Percentiles rank a stretch among this genome's conserved stretches.
phyloP scores from a whole-genome alignment of 495 filamentous ascomycete species.

The Chlorociboria aeruginascens region DNA sequence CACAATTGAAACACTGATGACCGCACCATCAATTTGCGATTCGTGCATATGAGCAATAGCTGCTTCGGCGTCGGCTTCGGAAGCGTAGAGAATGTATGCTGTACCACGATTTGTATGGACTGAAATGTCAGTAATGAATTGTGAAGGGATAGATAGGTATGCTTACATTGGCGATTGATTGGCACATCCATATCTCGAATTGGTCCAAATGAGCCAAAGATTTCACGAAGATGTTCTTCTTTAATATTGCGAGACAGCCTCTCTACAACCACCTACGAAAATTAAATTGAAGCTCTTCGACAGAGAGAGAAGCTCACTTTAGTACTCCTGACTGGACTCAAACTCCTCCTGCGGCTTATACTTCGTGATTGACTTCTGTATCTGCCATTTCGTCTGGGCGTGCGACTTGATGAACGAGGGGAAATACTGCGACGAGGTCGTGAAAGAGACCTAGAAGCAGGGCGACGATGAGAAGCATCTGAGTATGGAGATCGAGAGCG shows the following conservation, averaged over 20 bases:
- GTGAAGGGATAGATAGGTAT: not conserved
- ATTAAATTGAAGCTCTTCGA: conserved; percentile 2
- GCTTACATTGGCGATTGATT: conserved; percentile 72
- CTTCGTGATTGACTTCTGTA: conserved; percentile 29
- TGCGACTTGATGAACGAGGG: conserved; percentile 32
- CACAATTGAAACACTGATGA: conserved; percentile 87
- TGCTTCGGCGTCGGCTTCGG: conserved; percentile 67
- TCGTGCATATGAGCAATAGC: conserved; percentile 98
- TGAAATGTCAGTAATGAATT: conserved; percentile 25
- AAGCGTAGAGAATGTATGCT: conserved; percentile 80
- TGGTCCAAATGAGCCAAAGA: conserved; percentile 79
- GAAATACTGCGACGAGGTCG: conserved; percentile 36
- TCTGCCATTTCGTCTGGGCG: conserved; percentile 22
- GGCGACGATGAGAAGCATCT: conserved; percentile 6
- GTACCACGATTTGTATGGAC: conserved; percentile 87
- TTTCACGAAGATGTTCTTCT: conserved; percentile 76
- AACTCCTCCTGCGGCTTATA: conserved; percentile 32
- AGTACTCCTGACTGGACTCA: conserved; percentile 38
- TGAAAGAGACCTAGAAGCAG: conserved; percentile 20
- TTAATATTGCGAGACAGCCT: conserved; percentile 94
- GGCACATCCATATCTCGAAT: conserved; percentile 84
- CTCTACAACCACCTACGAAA: conserved; percentile 76
- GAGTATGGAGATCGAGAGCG: conserved; percentile 22
- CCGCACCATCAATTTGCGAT: conserved; percentile 80
- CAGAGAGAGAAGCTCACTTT: conserved; percentile 32